A percentile compares a stretch with the other conserved stretches of the same genome.
phyloP scores from a whole-genome alignment of 371 early-diverging fungal species.

The Apophysomyces elegans region DNA sequence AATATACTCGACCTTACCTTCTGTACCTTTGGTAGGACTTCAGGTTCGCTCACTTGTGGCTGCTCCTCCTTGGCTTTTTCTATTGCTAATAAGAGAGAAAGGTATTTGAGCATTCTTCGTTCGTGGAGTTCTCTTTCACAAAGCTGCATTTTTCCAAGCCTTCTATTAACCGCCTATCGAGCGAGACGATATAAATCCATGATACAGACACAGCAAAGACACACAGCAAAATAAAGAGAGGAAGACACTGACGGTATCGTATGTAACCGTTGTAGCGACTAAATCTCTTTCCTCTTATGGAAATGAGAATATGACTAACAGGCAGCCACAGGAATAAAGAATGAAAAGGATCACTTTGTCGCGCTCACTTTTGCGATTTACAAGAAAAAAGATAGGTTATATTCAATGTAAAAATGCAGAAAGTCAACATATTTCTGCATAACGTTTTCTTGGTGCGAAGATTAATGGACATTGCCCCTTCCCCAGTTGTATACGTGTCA shows the following conservation, averaged over 20 bases:
- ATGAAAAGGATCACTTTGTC: slow-evolving; percentile 5
- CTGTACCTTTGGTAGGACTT: neutral
- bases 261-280: neutral
- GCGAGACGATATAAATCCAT: slow-evolving; percentile 5
- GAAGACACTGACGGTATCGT: neutral
- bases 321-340: neutral
- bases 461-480: slow-evolving; percentile 12
- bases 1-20: neutral
- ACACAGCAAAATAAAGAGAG: neutral
- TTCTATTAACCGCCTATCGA: neutral
- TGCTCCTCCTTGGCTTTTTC: neutral
- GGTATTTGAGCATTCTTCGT: neutral
- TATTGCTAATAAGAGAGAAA: slow-evolving; percentile 2
- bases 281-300: neutral
- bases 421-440: slow-evolving; percentile 6
- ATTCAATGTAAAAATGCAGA: slow-evolving; percentile 9
- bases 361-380: neutral
- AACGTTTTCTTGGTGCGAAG: neutral
- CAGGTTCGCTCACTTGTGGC: neutral
- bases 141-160: neutral
- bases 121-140: neutral
- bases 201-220: neutral
- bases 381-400: neutral
- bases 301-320: slow-evolving; percentile 5
- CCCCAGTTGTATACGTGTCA: slow-evolving; percentile 12